A percentile compares a stretch with the other conserved stretches of the same genome.
Conservation (phyloP, 441 rosid genomes). For the Macaranga tanarius region DNA sequence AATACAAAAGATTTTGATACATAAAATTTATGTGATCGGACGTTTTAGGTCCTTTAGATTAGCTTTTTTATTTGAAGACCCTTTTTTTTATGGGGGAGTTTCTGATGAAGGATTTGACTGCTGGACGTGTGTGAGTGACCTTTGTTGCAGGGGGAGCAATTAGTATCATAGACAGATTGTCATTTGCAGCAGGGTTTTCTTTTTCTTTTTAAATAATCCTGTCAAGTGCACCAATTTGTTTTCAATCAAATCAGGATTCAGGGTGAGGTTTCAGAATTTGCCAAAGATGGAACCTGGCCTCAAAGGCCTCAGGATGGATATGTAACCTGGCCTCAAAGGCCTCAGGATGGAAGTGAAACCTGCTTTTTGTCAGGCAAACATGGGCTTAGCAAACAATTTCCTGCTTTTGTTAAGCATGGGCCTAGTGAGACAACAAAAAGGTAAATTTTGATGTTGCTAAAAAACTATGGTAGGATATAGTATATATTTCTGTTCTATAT, state of each 20-base stretch:
- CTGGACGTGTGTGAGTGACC: slow-evolving; percentile 6
- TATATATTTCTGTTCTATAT: too few species aligned
- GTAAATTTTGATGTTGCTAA: too few species aligned
- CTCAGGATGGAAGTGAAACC: background rate
- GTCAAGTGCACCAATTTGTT: background rate
- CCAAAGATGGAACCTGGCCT: too few species aligned
- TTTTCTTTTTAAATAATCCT: background rate
- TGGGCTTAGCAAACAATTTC: background rate
- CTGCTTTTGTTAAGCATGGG: background rate
- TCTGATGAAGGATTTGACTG: background rate
- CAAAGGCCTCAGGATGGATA: background rate
- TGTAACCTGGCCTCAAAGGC: background rate
- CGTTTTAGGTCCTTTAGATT: slow-evolving; percentile 7
- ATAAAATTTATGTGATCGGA: slow-evolving; percentile 9
- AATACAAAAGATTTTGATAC: background rate
- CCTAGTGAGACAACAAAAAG: background rate
- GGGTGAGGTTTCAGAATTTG: background rate
- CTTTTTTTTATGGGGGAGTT: background rate
- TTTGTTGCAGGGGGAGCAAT: background rate
- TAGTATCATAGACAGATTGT: background rate
- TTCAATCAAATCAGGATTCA: background rate
- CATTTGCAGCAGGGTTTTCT: background rate
- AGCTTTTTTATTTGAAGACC: background rate
- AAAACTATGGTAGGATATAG: too few species aligned
- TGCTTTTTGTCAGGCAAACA: background rate